These are phyloP conservation scores for Agaricus sinodeliciosus DNA, from an alignment of 768 basidiomycete genomes.

Conservation along the genomic window DNA sequence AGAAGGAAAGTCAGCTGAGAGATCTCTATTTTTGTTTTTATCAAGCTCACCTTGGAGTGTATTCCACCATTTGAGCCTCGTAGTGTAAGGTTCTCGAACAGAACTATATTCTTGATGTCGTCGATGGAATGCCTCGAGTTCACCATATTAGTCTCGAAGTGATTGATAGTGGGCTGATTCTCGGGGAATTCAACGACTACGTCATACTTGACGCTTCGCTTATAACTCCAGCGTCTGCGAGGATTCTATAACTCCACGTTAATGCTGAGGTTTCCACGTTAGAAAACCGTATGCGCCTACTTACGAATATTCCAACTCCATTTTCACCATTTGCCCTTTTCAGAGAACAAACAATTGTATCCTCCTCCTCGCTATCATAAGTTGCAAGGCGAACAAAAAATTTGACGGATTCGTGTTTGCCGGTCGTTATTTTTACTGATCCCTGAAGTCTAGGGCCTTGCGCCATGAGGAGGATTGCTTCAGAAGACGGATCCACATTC, in stretches of 20 bases:
- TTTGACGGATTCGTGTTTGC: neutral
- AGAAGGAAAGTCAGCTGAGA: neutral
- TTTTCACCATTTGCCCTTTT: constrained; percentile 1
- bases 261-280: neutral
- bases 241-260: neutral
- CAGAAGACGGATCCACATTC: neutral
- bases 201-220: neutral
- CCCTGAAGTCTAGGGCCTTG: neutral
- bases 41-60: neutral
- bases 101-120: constrained; percentile 1
- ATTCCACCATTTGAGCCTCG: constrained; percentile 4
- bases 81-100: constrained; percentile 1
- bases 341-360: constrained; percentile 5
- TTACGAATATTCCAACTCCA: constrained; percentile 9
- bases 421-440: constrained; percentile 1
- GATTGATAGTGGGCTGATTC: constrained; percentile 1
- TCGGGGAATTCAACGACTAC: constrained; percentile 4
- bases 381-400: neutral
- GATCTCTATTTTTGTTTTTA: neutral
- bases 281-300: neutral
- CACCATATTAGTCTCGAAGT: neutral
- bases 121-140: constrained; percentile 1
- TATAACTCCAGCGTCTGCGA: neutral
- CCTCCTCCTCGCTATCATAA: neutral
- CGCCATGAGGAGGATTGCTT: constrained; percentile 1